phyloP scores from a whole-genome alignment of 768 basidiomycete species.

The Kwoniella dendrophila region DNA sequence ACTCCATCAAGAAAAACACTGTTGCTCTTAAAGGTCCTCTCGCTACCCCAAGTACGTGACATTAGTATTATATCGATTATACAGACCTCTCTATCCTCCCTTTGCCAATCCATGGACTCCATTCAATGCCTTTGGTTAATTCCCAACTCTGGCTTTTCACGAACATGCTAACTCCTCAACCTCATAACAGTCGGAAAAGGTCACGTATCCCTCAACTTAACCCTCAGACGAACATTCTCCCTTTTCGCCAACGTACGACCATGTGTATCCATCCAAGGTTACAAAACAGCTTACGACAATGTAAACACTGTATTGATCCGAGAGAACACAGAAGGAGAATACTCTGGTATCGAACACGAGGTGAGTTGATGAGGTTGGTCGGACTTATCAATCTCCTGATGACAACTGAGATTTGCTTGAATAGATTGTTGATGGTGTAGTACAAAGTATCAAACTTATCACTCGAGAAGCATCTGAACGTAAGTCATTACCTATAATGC shows the following conservation, averaged over 20 bases:
- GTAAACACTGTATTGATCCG: slow-evolving; percentile 96
- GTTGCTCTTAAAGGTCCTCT: slow-evolving; percentile 97
- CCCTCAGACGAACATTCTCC: slow-evolving; percentile 93
- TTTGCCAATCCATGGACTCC: too few relatives aligned
- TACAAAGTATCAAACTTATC: slow-evolving; percentile 99
- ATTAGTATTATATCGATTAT: neutral
- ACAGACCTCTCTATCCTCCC: neutral
- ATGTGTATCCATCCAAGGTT: slow-evolving; percentile 91
- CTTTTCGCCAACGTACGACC: slow-evolving; percentile 98
- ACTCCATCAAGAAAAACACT: slow-evolving; percentile 92
- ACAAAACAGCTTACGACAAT: slow-evolving; percentile 97
- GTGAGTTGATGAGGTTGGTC: slow-evolving; percentile 57
- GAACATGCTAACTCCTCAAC: neutral
- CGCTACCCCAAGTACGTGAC: slow-evolving; percentile 86
- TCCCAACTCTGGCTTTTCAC: neutral
- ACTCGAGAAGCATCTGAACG: slow-evolving; percentile 99
- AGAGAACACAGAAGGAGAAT: slow-evolving; percentile 99
- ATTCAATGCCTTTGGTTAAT: neutral
- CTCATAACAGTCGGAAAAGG: slow-evolving; percentile 84
- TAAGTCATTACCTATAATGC: slow-evolving; percentile 1
- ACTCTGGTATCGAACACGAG: slow-evolving; percentile 99
- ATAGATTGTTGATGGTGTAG: slow-evolving; percentile 92
- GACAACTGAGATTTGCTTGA: neutral
- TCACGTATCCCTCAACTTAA: slow-evolving; percentile 96
- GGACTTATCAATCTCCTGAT: neutral